phyloP scores from a whole-genome alignment of 441 rosid genomes.

The Gossypium gossypioides region DNA sequence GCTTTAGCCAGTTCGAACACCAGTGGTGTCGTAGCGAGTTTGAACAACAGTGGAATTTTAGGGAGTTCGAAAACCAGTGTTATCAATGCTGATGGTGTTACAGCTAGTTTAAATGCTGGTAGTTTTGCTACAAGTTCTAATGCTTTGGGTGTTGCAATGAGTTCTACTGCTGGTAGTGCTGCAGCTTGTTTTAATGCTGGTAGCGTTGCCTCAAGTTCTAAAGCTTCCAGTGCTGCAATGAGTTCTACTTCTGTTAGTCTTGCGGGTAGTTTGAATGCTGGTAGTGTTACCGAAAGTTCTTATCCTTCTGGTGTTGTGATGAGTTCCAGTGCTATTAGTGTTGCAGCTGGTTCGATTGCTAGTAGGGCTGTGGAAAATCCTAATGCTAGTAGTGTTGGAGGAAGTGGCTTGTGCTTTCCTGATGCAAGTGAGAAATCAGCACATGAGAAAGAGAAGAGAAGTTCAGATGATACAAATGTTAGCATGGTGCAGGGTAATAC shows the following conservation, averaged over 20 bases:
- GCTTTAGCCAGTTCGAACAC: not conserved
- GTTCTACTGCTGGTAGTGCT: not conserved
- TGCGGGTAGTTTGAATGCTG: not conserved
- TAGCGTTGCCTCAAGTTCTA: not conserved
- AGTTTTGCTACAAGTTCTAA: slow-evolving; percentile 4
- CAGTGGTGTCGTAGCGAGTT: slow-evolving; percentile 5
- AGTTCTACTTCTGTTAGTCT: slow-evolving; percentile 18
- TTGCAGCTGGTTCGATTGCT: not conserved
- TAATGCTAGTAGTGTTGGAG: slow-evolving; percentile 18
- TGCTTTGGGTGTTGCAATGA: not conserved
- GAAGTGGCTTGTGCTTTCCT: slow-evolving; percentile 23
- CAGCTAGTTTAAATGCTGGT: not conserved
- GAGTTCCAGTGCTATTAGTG: not conserved
- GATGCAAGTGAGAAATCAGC: slow-evolving; percentile 17
- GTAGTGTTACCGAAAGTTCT: not conserved
- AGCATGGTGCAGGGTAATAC: slow-evolving; percentile 7
- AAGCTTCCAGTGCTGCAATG: slow-evolving; percentile 8
- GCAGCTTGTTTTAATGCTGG: not conserved
- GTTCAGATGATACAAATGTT: slow-evolving; percentile 1
- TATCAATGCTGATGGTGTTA: not conserved
- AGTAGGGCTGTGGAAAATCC: slow-evolving; percentile 9
- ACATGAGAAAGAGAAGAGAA: slow-evolving; percentile 16
- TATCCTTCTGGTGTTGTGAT: not conserved
- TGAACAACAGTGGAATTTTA: not conserved
- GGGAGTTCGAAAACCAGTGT: not conserved